A percentile compares a stretch with the other conserved stretches of the same genome.
phyloP scores from a whole-genome alignment of 2,329 filamentous ascomycete species.

The Diaporthe amygdali region DNA sequence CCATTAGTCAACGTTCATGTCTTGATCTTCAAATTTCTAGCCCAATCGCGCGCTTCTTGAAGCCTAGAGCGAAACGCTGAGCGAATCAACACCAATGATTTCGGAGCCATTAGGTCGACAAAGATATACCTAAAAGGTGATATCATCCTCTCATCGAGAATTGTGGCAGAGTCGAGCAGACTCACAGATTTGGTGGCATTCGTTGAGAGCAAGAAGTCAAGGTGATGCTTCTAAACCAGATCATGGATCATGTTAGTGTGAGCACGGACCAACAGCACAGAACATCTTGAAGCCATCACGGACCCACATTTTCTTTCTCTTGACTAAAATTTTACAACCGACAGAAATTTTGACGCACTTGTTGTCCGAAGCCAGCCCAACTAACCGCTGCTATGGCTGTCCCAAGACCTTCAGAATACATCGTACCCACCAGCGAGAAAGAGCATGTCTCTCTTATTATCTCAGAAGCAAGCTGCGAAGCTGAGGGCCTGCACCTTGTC shows the following conservation, averaged over 20 bases:
- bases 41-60: no score
- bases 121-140: no score
- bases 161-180: no score
- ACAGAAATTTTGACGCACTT: neutral
- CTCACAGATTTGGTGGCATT: neutral
- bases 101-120: no score
- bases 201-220: no score
- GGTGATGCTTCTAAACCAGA: no score
- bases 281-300: neutral
- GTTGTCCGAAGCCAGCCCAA: neutral
- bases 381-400: neutral
- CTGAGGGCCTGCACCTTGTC: slow-evolving; percentile 20
- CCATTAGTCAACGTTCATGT: no score
- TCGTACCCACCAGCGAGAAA: neutral
- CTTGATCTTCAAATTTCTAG: no score
- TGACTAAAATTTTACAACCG: neutral
- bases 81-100: no score
- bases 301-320: neutral
- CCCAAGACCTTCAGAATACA: slow-evolving; percentile 9
- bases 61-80: no score
- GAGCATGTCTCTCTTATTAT: slow-evolving; percentile 16
- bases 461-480: slow-evolving; percentile 21
- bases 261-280: neutral
- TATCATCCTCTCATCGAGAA: no score
- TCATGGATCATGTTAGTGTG: neutral